Conservation (phyloP, 305 asterid genomes). For the Solanum hybrid region DNA sequence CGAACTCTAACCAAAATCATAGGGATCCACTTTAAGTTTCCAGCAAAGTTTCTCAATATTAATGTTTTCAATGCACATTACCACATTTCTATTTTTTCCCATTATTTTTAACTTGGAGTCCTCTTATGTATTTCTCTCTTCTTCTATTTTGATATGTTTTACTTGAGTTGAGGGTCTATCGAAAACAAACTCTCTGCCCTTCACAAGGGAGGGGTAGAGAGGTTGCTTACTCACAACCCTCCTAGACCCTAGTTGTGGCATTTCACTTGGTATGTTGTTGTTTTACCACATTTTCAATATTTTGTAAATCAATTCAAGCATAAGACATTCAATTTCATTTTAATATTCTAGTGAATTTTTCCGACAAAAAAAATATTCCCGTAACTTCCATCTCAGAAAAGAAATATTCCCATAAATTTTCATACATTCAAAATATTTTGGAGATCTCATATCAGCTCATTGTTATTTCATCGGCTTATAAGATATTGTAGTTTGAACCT, state of each 20-base stretch:
- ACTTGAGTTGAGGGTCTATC: neutral
- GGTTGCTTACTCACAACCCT: neutral
- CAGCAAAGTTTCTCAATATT: neutral
- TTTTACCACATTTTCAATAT: neutral
- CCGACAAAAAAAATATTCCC: neutral
- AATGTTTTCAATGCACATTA: neutral
- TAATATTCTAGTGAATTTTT: neutral
- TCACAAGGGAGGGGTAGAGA: neutral
- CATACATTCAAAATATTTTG: neutral
- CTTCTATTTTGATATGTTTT: neutral
- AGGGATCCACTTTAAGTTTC: neutral
- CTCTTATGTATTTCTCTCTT: neutral
- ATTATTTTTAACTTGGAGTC: neutral
- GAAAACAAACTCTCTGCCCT: neutral
- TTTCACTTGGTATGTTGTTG: neutral
- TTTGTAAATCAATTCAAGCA: neutral
- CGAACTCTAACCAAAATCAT: neutral
- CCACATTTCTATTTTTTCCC: neutral
- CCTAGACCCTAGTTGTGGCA: neutral
- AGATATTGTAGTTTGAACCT: neutral
- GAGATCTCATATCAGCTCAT: neutral
- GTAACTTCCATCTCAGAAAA: neutral
- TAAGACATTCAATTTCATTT: neutral
- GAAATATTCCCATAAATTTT: neutral
- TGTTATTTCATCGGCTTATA: neutral